Percentiles rank a stretch among this genome's conserved stretches.
phyloP scores from a whole-genome alignment of 1,284 basidiomycete species.

The Anthracocystis setariae region DNA sequence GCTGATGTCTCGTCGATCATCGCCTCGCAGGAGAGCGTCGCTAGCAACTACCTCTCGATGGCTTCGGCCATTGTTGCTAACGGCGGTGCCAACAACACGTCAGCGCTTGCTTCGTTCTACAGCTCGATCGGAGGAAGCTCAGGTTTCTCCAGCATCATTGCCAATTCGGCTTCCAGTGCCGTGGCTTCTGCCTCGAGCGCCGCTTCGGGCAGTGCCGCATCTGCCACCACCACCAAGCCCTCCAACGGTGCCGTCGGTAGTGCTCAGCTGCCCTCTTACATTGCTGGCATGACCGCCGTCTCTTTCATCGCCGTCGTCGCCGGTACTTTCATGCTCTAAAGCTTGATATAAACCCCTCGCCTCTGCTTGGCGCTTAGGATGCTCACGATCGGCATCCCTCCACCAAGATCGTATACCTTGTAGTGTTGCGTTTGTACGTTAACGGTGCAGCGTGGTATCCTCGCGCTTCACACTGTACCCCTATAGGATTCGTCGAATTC shows the following conservation, averaged over 20 bases:
- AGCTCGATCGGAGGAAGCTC: no score
- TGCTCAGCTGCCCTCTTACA: constrained; percentile 8
- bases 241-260: constrained; percentile 17
- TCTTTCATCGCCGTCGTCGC: constrained; percentile 28
- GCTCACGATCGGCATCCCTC: no score
- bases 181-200: neutral
- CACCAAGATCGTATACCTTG: no score
- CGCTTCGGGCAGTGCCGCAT: constrained; percentile 1
- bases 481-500: no score
- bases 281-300: constrained; percentile 22
- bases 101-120: constrained; percentile 16
- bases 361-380: no score
- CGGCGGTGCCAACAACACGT: constrained; percentile 26
- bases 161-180: no score
- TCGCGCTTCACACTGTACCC: neutral
- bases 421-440: neutral
- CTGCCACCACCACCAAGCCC: constrained; percentile 11
- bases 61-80: constrained; percentile 31
- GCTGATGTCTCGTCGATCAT: constrained; percentile 17
- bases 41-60: constrained; percentile 38
- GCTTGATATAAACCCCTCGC: no score
- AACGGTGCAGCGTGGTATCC: neutral
- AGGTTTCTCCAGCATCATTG: no score
- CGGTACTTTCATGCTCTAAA: constrained; percentile 26
- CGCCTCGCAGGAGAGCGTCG: constrained; percentile 15